Percentiles rank a stretch among this genome's conserved stretches.
These are phyloP conservation scores for Sphagnurus paluster DNA, from an alignment of 1,284 basidiomycete species.

Conservation along the genomic window DNA sequence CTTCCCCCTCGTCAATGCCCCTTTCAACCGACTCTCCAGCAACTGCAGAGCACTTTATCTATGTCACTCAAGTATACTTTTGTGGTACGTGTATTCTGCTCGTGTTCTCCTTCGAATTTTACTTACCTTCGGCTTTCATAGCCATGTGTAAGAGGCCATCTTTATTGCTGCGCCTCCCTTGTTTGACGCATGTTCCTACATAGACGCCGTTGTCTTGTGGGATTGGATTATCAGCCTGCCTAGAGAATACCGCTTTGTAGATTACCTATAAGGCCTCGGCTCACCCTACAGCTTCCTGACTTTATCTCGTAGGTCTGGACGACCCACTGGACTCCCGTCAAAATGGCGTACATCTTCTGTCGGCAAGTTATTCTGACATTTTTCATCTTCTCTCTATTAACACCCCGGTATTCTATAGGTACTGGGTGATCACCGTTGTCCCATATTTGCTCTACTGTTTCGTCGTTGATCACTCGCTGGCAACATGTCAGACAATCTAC, in stretches of 20 bases:
- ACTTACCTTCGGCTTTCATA: slow-evolving; percentile 35
- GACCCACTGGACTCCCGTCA: slow-evolving; percentile 78
- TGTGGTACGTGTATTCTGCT: slow-evolving; percentile 59
- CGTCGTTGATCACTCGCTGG: slow-evolving; percentile 60
- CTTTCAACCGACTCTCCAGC: slow-evolving; percentile 30
- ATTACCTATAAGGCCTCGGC: slow-evolving; percentile 23
- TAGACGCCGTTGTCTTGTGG: slow-evolving; percentile 79
- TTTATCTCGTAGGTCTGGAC: slow-evolving; percentile 63
- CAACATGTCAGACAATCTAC: slow-evolving; percentile 65
- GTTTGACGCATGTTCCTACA: slow-evolving; percentile 25
- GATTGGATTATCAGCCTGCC: slow-evolving; percentile 78
- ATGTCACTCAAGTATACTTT: slow-evolving; percentile 75
- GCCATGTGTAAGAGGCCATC: slow-evolving; percentile 66
- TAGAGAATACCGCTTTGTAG: slow-evolving; percentile 73
- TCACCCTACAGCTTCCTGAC: slow-evolving; percentile 14
- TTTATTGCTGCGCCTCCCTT: slow-evolving; percentile 18
- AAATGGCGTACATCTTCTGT: slow-evolving; percentile 77
- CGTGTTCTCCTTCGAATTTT: slow-evolving; percentile 19
- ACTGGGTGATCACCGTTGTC: slow-evolving; percentile 76
- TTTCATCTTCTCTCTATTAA: neutral
- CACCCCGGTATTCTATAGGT: slow-evolving; percentile 38
- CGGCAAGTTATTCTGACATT: slow-evolving; percentile 45
- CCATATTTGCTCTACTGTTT: slow-evolving; percentile 75
- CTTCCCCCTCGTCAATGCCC: slow-evolving; percentile 16
- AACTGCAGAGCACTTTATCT: slow-evolving; percentile 47